Percentiles rank a stretch among this genome's conserved stretches.
These are phyloP conservation scores for Emmonsiellopsis sp. DNA, from an alignment of 2,329 filamentous ascomycete species.

Conservation along the genomic window DNA sequence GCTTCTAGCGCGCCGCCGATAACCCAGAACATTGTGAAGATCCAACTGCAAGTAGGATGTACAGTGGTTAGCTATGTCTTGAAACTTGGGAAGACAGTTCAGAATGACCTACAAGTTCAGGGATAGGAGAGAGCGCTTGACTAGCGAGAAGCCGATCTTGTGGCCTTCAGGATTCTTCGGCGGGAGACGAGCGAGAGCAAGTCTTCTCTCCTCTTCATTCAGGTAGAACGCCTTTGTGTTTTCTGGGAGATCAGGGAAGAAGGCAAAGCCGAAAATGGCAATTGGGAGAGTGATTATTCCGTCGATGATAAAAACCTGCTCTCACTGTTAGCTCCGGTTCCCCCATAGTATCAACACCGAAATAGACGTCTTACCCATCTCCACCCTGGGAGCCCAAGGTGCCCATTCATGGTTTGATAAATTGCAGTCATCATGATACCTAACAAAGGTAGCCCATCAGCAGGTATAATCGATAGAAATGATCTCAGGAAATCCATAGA, in stretches of 20 bases:
- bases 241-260: slow-evolving; percentile 27
- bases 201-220: slow-evolving; percentile 14
- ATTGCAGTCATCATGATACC: slow-evolving; percentile 24
- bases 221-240: slow-evolving; percentile 25
- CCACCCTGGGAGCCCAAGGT: slow-evolving; percentile 18
- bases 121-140: slow-evolving; percentile 19
- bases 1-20: slow-evolving; percentile 62
- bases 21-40: slow-evolving; percentile 37
- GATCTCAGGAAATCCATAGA: too few relatives aligned
- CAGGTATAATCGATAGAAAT: too few relatives aligned
- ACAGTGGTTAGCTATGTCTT: slow-evolving; percentile 6
- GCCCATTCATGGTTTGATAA: slow-evolving; percentile 16
- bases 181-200: slow-evolving; percentile 21
- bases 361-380: slow-evolving; percentile 14
- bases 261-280: slow-evolving; percentile 31
- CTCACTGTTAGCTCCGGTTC: neutral
- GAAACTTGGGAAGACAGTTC: too few relatives aligned
- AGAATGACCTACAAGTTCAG: slow-evolving; percentile 24
- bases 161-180: slow-evolving; percentile 8
- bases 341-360: neutral
- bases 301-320: slow-evolving; percentile 23
- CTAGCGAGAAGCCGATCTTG: slow-evolving; percentile 13
- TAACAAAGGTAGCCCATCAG: neutral
- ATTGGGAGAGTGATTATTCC: slow-evolving; percentile 32
- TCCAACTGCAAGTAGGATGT: slow-evolving; percentile 21